These are phyloP conservation scores for Scedosporium minutisporum DNA, from an alignment of 2,329 filamentous ascomycete species.

Conservation along the genomic window DNA sequence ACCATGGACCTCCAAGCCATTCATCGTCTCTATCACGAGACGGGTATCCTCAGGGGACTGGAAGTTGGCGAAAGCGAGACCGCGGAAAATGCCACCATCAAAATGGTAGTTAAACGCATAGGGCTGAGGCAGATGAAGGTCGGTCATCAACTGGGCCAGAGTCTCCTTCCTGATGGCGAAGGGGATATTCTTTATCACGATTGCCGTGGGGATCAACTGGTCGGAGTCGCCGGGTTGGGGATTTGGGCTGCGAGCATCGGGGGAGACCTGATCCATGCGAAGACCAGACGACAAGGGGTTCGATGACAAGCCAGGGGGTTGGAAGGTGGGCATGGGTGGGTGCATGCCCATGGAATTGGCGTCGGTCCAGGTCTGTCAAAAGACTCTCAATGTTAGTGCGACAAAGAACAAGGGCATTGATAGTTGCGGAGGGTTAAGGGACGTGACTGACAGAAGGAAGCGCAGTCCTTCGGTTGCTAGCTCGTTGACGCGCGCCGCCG, in stretches of 20 bases:
- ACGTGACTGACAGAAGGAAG: constrained; percentile 60
- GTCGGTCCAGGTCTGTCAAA: constrained; percentile 40
- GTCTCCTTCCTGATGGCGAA: constrained; percentile 98
- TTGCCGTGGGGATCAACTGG: constrained; percentile 93
- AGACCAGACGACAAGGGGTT: constrained; percentile 29
- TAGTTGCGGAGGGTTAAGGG: neutral
- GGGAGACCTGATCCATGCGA: constrained; percentile 25
- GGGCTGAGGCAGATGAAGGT: constrained; percentile 83
- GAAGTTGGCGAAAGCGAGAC: constrained; percentile 95
- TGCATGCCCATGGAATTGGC: constrained; percentile 29
- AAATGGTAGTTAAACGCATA: constrained; percentile 99
- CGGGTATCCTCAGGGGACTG: constrained; percentile 91
- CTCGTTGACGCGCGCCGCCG: constrained; percentile 42
- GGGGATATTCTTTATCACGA: constrained; percentile 99
- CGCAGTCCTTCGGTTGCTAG: constrained; percentile 46
- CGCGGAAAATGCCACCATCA: constrained; percentile 93
- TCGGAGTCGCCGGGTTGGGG: constrained; percentile 48
- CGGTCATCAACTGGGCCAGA: constrained; percentile 84
- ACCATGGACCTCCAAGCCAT: constrained; percentile 90
- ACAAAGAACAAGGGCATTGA: too few species aligned
- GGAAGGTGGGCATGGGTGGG: constrained; percentile 24
- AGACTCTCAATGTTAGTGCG: neutral
- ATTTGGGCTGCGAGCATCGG: constrained; percentile 24
- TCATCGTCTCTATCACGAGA: constrained; percentile 85
- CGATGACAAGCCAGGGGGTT: constrained; percentile 22